Base-by-base conservation (phyloP, 164 flowering plant genomes). In the Magnolia kwangsiensis region DNA sequence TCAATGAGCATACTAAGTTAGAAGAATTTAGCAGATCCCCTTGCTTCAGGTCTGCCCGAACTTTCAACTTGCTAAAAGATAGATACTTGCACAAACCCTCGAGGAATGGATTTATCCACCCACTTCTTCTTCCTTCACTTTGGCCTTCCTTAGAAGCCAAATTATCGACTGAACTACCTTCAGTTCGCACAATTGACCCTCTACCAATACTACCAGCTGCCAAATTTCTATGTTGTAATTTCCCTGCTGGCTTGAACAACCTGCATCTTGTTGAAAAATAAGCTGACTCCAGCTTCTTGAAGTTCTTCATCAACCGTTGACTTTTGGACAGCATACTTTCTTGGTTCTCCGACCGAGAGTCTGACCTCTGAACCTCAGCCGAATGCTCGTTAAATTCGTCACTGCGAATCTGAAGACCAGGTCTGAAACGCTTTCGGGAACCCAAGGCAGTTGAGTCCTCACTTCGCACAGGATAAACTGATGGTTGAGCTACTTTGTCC, bases 1-100 rank as follows among this genome's bases (percentile, higher is more conserved):
- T 82, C 67, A 96, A 82, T 8, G 98, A 90, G 85, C 99, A 96
- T 13, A 96, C 96, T 13, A 96, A 83, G 82, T 93, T 94, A 72
- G 97, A 94, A 77, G 98, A 91, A 80, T 89, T 94, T 63, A 96
- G 82, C 67, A 96, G 88, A 85, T 94, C 99, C 50, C 92, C 96
- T 83, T 96, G 99, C 79, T 94, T 94, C 83, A 96, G 81, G 59
- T 96, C 94, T 68, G 98, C 98, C 82, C 85, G 92, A 45, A 93
- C 95, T 81, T 86, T 89, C 65, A 94, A 80, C 84, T 92, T 91
- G 77, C 89, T 90, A 80, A 83, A 90, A 31, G 99, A 87, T 9
- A 96, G 83, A 85, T 94, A 94, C 78, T 94, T 96, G 91, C 94
- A 89, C 66, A 96, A 81, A 55, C 95, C 97, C 74, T 91, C 98